Conservation (phyloP, 2,329 filamentous ascomycete genomes). For the Paecilomyces sp. region DNA sequence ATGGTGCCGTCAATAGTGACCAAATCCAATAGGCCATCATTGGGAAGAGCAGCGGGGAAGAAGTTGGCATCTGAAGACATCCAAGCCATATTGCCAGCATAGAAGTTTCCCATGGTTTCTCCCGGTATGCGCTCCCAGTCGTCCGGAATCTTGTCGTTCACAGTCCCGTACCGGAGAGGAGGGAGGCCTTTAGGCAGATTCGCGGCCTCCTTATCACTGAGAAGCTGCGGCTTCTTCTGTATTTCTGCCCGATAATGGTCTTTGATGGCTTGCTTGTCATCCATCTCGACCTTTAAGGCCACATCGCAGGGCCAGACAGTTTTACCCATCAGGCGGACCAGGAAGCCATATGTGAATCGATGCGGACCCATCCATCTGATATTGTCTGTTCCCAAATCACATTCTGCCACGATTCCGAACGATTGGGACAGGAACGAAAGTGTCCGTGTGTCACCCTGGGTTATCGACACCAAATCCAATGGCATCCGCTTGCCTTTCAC, state of each 20-base stretch:
- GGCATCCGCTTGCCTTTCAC: conserved; percentile 82
- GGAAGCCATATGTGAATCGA: conserved; percentile 77
- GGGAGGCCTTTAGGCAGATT: conserved; percentile 56
- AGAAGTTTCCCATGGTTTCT: conserved; percentile 83
- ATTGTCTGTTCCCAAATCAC: conserved; percentile 82
- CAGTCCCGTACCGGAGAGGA: conserved; percentile 67
- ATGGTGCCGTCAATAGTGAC: conserved; percentile 74
- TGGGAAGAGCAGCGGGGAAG: conserved; percentile 69
- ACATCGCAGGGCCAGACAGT: conserved; percentile 84
- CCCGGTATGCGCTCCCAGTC: conserved; percentile 69
- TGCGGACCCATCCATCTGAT: conserved; percentile 86
- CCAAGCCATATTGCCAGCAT: conserved; percentile 89
- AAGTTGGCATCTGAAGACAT: conserved; percentile 85
- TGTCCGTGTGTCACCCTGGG: conserved; percentile 65
- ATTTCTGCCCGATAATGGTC: conserved; percentile 58
- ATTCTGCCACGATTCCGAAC: conserved; percentile 82
- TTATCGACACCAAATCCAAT: conserved; percentile 80
- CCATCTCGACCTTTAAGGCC: conserved; percentile 73
- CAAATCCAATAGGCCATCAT: conserved; percentile 80
- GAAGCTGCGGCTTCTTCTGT: conserved; percentile 20
- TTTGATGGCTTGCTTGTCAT: conserved; percentile 66
- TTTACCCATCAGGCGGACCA: conserved; percentile 68
- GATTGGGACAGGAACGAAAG: conserved; percentile 89
- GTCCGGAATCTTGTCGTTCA: conserved; percentile 66
- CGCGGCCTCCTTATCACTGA: conserved; percentile 24